Evolutionary conservation across 2,329 filamentous ascomycete species (phyloP).

Genomic region (Bisporella sp.): DNA sequence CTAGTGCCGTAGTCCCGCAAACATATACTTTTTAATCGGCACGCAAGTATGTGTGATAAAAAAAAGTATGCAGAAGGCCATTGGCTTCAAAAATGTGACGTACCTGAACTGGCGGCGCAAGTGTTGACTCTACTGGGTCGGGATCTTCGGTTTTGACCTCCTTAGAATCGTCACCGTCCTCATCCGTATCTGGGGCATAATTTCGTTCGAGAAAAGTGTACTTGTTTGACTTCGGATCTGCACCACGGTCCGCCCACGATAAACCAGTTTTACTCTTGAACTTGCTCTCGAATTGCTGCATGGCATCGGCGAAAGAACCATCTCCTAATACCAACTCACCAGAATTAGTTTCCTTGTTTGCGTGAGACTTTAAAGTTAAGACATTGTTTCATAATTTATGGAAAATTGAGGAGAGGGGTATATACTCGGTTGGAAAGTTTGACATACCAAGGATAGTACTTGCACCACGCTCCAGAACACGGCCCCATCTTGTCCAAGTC

Average conservation of each 20-base stretch:
- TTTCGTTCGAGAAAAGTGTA: slow-evolving; percentile 77
- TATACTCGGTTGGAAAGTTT: no score
- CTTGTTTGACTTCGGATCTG: slow-evolving; percentile 55
- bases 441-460: slow-evolving; percentile 33
- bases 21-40: no score
- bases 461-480: slow-evolving; percentile 58
- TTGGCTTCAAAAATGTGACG: no score
- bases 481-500: slow-evolving; percentile 75
- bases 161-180: slow-evolving; percentile 31
- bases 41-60: no score
- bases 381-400: no score
- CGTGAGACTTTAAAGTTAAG: no score
- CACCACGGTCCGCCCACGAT: slow-evolving; percentile 44
- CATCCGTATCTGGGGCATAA: slow-evolving; percentile 65
- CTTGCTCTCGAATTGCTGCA: slow-evolving; percentile 49
- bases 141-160: slow-evolving; percentile 24
- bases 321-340: background rate
- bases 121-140: slow-evolving; percentile 44
- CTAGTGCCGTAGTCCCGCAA: no score
- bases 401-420: no score
- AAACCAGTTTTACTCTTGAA: slow-evolving; percentile 57
- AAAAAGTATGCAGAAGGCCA: no score
- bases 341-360: no score
- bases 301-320: slow-evolving; percentile 36
- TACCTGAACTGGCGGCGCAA: slow-evolving; percentile 51